Base-by-base conservation (phyloP, 257 asterid species). In the Solanum corneliomulleri region DNA sequence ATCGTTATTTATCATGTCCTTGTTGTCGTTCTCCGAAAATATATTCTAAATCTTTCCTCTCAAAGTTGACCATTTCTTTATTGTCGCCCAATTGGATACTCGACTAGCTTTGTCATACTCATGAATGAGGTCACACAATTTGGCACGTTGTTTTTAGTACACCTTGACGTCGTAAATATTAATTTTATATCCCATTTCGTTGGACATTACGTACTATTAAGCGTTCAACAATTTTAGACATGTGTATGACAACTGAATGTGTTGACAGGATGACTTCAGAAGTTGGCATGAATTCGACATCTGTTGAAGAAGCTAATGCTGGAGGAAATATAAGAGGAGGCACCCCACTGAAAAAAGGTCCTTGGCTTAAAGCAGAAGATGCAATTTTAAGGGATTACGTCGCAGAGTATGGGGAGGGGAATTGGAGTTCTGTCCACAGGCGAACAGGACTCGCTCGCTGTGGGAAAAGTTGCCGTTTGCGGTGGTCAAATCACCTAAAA, bases 341-440 rank as follows among this genome's bases (percentile, higher is more conserved):
- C 60, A 89, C 62, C 80, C 89, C 89, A 12, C 88, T 95, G 85
- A 95, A 95, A 88, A 95, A 95, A 90, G 98, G 98, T 85, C 98
- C 98, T n/a, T 95, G 98, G 98, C 94, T 97, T 78, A 85, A 94
- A 87, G 93, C 93, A 15, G 98, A 95, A 89, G 98, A 95, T 88
- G 93, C 92, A 16, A 91, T 93, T 87, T 88, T 95, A 86, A 88
- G 88, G 16, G 97, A 93, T 56, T 93, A 95, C 35, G 95, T 95
- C 6, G 92, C 90, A 42, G 90, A 90, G 87, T 92, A 95, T n/a
- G 98, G 98, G 87, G 96, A 91, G 84, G 96, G 98, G 44, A 92
- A 93, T 87, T 95, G 98, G 98, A 95, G 94, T 91, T 95, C 98
- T 42, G 95, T 95, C 66, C 95, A 91, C 87, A 93, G 93, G 91